Base-by-base conservation (phyloP, 108 stramenopile species). In the Licmophora abbreviata region DNA sequence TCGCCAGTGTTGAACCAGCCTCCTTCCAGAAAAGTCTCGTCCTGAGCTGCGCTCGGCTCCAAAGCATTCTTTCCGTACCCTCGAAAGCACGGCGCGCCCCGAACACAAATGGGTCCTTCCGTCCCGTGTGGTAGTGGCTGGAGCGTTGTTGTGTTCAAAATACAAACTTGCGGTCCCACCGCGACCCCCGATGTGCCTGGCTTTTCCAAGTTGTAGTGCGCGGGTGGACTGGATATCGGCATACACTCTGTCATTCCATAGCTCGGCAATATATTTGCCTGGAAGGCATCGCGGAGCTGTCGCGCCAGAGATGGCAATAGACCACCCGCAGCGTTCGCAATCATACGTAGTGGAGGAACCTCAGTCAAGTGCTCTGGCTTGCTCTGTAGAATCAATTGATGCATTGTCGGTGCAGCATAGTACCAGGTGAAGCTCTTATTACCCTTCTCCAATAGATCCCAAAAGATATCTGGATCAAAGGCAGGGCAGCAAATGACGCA, bases 1-100 rank as follows among this genome's bases (percentile, higher is more conserved):
- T 92, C 85, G 17, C 90, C 90, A 4, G 90, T 87, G 40, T 83
- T 71, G 59, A 91, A 84, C 85, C 85, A 86, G 6, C 78, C 79
- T 3, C 58, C 78, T 17, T 61, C 44, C 31, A 79, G 43, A 28
- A 77, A 77, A 7, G 57, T 48, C 8, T 62, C 54, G 12, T 9
- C 51, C 4, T 51, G 20, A 26, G n/a, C 24, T 2, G 44, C 20
- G 3, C 23, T 25, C 34, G 34, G 9, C 41, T 51, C 35, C 11
- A 23, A 26, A 29, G 43, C 37, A 21, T 29, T 48, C 11, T 37
- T 10, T 14, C 66, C 69, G 40, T 76, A 76, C 33, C 74, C 74
- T 20, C 33, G 49, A 30, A 68, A 71, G 48, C 54, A 63, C 11
- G 69, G 69, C 24, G 24, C 27, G 0, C 66, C 69, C 1, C 74